Conservation (phyloP, 192 early-diverging fungal genomes). For the Phlyctochytrium planicorne region DNA sequence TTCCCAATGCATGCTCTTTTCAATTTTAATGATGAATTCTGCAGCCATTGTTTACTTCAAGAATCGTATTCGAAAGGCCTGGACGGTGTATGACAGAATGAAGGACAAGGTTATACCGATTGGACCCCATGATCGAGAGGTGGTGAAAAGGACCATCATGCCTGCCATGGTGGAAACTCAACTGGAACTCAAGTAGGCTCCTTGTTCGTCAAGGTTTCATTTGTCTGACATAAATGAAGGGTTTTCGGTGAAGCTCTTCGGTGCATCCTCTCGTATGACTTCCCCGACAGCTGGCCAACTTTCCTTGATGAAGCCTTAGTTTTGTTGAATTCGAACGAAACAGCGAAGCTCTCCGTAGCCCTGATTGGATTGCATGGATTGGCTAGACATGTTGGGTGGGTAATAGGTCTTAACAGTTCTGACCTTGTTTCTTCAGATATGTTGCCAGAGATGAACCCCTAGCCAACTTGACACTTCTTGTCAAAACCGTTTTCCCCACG, state of each 20-base stretch:
- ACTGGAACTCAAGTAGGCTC: slow-evolving; percentile 64
- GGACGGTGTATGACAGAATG: slow-evolving; percentile 47
- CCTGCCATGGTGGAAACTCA: slow-evolving; percentile 69
- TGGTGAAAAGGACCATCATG: slow-evolving; percentile 74
- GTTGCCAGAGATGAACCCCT: background rate
- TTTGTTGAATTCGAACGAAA: slow-evolving; percentile 65
- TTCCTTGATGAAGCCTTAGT: slow-evolving; percentile 67
- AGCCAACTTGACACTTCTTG: background rate
- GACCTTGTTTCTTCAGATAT: background rate
- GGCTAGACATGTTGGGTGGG: slow-evolving; percentile 43
- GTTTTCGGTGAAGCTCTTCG: slow-evolving; percentile 65
- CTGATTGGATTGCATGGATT: slow-evolving; percentile 78
- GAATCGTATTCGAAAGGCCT: slow-evolving; percentile 72
- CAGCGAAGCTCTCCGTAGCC: slow-evolving; percentile 69
- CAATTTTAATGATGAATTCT: no score
- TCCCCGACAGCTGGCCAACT: slow-evolving; percentile 73
- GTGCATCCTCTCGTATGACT: slow-evolving; percentile 75
- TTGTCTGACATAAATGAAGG: background rate
- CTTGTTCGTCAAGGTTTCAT: slow-evolving; percentile 18
- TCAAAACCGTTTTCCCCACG: background rate
- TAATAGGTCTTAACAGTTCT: background rate
- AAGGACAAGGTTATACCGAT: slow-evolving; percentile 50
- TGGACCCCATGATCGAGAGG: slow-evolving; percentile 56
- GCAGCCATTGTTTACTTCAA: slow-evolving; percentile 87
- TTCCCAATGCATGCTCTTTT: no score